Evolutionary conservation across 2,329 filamentous ascomycete genomes (phyloP), one percentile per base, ranked within the genome.

Genomic region (Leptographium wingfieldii): DNA sequence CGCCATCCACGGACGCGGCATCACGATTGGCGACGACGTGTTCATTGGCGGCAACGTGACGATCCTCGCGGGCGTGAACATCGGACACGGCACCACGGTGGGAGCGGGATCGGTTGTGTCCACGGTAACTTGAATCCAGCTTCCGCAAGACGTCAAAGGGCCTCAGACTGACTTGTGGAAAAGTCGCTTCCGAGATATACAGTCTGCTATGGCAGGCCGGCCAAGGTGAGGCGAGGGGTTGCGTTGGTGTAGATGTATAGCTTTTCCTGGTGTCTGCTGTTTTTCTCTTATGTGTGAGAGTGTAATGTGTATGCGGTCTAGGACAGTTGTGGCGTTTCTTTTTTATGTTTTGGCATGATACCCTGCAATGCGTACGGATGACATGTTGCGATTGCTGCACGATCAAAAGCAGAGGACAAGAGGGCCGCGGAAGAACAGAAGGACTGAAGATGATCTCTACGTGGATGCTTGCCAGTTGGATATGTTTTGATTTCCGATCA

Each of bases 41-140:
- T 92, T 87, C 83, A 82, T 95, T 63, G 88, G 86, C 1, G 88
- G 88, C 14, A 87, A 87, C 67, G 88, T 85, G 16, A 85, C 82
- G 40, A 86, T 96, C 62, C 76, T 95, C 61, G 86, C 88, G 0
- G 90, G 90, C 9, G 83, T 92, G 33, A 90, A 78, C 43, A 87
- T 96, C 66, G 90, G 91, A 10, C 83, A 83, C 69, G 91, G 91
- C 5, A 83, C 81, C 60, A 89, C 87, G 0, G 81, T 96, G 62
- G 91, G 89, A 11, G 90, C 92, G 7, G 90, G 88, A 16, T 88
- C 87, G 66, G 85, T 96, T 46, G 91, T 96, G 27, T 92, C 89
- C 1, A 92, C 87, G 84, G 77, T 81, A 61, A 52, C 46, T 58
- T 58, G 55, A 60, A 46, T 22, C 46, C 31, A 6, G 11, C 43